Conservation (phyloP, 495 filamentous ascomycete species). For the Penicillium turbatum region DNA sequence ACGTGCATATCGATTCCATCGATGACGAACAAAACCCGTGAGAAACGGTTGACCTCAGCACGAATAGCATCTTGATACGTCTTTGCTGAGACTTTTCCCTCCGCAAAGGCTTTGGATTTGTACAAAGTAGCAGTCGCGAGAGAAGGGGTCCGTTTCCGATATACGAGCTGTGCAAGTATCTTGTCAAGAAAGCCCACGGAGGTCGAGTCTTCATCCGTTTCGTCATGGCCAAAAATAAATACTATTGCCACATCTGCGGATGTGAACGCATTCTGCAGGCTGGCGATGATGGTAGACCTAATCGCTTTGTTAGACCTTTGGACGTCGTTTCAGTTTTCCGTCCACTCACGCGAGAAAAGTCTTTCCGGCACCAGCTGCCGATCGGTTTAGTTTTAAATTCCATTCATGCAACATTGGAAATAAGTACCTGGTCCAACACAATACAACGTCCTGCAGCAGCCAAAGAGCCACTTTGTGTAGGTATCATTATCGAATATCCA, state of each 20-base stretch:
- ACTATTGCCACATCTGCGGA: slow-evolving; percentile 32
- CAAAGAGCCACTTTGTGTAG: slow-evolving; percentile 28
- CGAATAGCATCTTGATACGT: slow-evolving; percentile 34
- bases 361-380: slow-evolving; percentile 34
- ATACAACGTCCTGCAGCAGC: slow-evolving; percentile 26
- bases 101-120: slow-evolving; percentile 16
- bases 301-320: neutral
- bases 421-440: slow-evolving; percentile 28
- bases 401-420: neutral
- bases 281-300: slow-evolving; percentile 31
- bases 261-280: slow-evolving; percentile 28
- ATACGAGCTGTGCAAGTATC: slow-evolving; percentile 34
- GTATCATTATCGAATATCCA: slow-evolving; percentile 30
- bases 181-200: slow-evolving; percentile 22
- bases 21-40: slow-evolving; percentile 30
- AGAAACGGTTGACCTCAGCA: slow-evolving; percentile 32
- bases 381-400: too few species aligned
- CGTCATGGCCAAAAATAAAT: slow-evolving; percentile 33
- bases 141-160: slow-evolving; percentile 25
- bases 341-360: slow-evolving; percentile 33
- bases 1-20: slow-evolving; percentile 30
- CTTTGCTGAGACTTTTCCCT: slow-evolving; percentile 26
- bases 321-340: neutral
- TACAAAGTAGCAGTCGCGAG: slow-evolving; percentile 23
- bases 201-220: slow-evolving; percentile 14